Conservation (phyloP, 805 yeast genomes). For the Candida jianshihensis region DNA sequence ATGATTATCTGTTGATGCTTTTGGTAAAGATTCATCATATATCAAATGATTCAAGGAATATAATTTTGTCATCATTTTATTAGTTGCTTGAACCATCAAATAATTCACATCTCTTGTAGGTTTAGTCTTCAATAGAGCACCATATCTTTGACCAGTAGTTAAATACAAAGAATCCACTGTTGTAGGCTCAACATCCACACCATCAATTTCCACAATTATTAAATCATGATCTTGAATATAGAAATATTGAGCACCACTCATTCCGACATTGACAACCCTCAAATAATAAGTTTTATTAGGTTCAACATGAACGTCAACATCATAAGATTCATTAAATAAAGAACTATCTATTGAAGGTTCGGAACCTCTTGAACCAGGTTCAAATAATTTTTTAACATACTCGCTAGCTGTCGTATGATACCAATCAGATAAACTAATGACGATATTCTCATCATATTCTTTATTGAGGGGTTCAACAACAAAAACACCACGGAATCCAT, state of each 20-base stretch:
- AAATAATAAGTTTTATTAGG: slow-evolving; percentile 40
- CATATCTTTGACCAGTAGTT: slow-evolving; percentile 74
- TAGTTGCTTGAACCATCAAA: slow-evolving; percentile 48
- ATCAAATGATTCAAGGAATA: slow-evolving; percentile 49
- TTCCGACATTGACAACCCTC: slow-evolving; percentile 48
- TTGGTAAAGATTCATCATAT: slow-evolving; percentile 33
- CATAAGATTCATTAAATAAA: slow-evolving; percentile 40
- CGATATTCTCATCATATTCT: slow-evolving; percentile 40
- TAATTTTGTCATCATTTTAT: slow-evolving; percentile 59
- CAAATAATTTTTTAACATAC: slow-evolving; percentile 31
- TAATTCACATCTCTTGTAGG: slow-evolving; percentile 35
- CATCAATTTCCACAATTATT: slow-evolving; percentile 54
- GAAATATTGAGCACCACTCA: slow-evolving; percentile 50
- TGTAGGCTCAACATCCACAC: slow-evolving; percentile 44
- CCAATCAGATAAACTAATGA: slow-evolving; percentile 40
- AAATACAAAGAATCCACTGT: slow-evolving; percentile 40
- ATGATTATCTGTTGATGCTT: slow-evolving; percentile 40
- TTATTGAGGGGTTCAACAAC: slow-evolving; percentile 28
- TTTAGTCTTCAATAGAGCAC: slow-evolving; percentile 49
- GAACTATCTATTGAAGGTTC: slow-evolving; percentile 43
- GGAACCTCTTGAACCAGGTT: slow-evolving; percentile 35
- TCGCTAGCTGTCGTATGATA: slow-evolving; percentile 35
- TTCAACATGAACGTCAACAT: slow-evolving; percentile 37
- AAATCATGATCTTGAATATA: slow-evolving; percentile 47
- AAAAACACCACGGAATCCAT: slow-evolving; percentile 55